These are phyloP conservation scores for Alternaria sp. DNA, from an alignment of 2,329 filamentous ascomycete species.

Conservation along the genomic window DNA sequence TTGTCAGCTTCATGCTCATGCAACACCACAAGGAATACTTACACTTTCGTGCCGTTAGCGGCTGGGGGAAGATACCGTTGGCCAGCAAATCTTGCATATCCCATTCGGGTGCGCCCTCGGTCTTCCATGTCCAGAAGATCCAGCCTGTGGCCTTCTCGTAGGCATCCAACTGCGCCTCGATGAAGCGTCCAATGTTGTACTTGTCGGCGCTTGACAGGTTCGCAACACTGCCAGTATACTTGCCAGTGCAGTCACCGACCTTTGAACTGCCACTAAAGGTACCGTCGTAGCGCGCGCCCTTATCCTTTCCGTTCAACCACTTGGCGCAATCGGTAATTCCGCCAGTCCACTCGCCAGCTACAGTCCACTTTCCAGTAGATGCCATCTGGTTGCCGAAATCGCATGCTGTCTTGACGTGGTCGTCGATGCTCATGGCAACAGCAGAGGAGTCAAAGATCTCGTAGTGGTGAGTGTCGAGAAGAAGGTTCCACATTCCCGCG, in stretches of 20 bases:
- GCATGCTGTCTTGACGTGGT: constrained; percentile 55
- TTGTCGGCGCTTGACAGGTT: constrained; percentile 53
- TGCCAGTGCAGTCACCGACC: constrained; percentile 56
- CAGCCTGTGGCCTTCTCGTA: constrained; percentile 59
- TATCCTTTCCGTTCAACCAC: constrained; percentile 58
- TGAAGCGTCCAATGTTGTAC: constrained; percentile 55
- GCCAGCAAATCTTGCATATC: constrained; percentile 56
- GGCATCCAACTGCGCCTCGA: constrained; percentile 58
- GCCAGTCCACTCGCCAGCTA: constrained; percentile 59
- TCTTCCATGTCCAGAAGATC: constrained; percentile 63
- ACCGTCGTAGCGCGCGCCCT: constrained; percentile 58
- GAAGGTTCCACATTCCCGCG: constrained; percentile 53
- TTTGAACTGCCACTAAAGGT: constrained; percentile 48
- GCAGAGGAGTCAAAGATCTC: constrained; percentile 55
- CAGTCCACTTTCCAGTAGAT: constrained; percentile 56
- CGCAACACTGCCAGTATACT: constrained; percentile 54
- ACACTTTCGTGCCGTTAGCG: constrained; percentile 50
- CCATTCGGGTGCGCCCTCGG: constrained; percentile 59
- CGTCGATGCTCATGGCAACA: constrained; percentile 48
- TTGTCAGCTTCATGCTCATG: constrained; percentile 14
- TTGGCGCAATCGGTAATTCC: constrained; percentile 59
- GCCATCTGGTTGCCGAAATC: constrained; percentile 57
- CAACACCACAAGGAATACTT: constrained; percentile 27
- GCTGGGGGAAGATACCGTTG: constrained; percentile 60
- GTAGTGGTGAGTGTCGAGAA: constrained; percentile 60